Evolutionary conservation across 164 flowering plant genomes (phyloP), one percentile per base, ranked within the genome.

Genomic region (Pachysandra terminalis): DNA sequence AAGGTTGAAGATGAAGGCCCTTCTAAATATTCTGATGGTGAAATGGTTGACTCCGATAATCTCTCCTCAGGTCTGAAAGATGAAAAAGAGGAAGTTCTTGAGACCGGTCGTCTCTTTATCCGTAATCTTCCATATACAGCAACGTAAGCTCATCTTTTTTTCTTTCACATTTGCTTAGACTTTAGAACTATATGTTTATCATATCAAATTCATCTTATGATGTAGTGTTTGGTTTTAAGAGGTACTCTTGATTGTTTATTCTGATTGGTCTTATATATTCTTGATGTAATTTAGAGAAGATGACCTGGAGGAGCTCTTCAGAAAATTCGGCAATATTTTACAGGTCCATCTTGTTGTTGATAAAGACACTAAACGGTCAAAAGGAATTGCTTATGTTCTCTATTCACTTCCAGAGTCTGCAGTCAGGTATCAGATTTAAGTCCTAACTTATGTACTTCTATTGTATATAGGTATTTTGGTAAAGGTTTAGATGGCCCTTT

Each of bases 61-160:
- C 75, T 68, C n/a, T n/a, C n/a, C 40, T 60, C 74, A 54, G 70
- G 59, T 40, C 7, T 49, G 16, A 62, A 71, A 70, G 81, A 77
- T 64, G 82, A 73, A 45, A 73, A 66, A 49, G 83, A n/a, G n/a
- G n/a, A 76, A 72, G 68, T 56, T 66, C 74, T 86, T 51, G 84
- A 90, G 64, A 77, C 80, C 66, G 84, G 82, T 17, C 97, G 99
- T 19, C 97, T 95, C 49, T 95, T 92, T 80, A 84, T 92, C 16
- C 89, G 94, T 28, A 95, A 95, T 79, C 91, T 95, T 64, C 97
- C 97, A 68, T 95, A 87, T 78, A 76, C 89, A 74, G 84, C 99
- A 76, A 90, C 86, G 99, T 95, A 84, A 27, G 66, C 0, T 55
- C 7, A 59, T 35, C 37, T 72, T 55, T 61, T 60, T 32, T 12